These are phyloP conservation scores for Chaetomiaceae sp. DNA, from an alignment of 2,329 filamentous ascomycete species.

Conservation along the genomic window DNA sequence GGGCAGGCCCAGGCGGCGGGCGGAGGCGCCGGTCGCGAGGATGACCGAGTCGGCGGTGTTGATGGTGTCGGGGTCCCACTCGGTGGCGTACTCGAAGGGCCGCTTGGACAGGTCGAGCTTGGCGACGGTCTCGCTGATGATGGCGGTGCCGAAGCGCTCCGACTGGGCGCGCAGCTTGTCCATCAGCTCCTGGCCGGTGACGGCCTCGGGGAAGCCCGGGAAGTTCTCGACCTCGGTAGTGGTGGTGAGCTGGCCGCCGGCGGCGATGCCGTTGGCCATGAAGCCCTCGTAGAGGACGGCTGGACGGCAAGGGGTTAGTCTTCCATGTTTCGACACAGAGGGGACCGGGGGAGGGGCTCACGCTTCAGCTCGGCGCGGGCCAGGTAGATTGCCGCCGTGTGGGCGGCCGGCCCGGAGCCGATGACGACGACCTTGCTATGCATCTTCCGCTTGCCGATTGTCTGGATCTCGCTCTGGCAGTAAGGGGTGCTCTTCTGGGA, in stretches of 20 bases:
- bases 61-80: conserved; percentile 75
- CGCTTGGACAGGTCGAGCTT: conserved; percentile 77
- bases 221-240: conserved; percentile 99
- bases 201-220: conserved; percentile 85
- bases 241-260: conserved; percentile 93
- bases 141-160: conserved; percentile 83
- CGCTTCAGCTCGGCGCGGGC: conserved; percentile 89
- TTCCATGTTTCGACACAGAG: not conserved
- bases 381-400: conserved; percentile 95
- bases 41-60: conserved; percentile 91
- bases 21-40: conserved; percentile 91
- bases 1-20: conserved; percentile 71
- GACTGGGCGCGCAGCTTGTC: conserved; percentile 93
- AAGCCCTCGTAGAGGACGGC: conserved; percentile 96
- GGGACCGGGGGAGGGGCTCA: conserved; percentile 33
- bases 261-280: conserved; percentile 92
- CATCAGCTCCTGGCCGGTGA: conserved; percentile 87
- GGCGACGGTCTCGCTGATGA: conserved; percentile 87
- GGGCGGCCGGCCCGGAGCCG: conserved; percentile 93
- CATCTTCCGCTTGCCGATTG: conserved; percentile 58
- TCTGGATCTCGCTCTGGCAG: conserved; percentile 33
- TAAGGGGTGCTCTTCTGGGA: conserved; percentile 46
- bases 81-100: conserved; percentile 91
- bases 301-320: conserved; percentile 26
- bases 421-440: conserved; percentile 90